phyloP scores from a whole-genome alignment of 805 yeast genomes.

The Hanseniaspora valbyensis region DNA sequence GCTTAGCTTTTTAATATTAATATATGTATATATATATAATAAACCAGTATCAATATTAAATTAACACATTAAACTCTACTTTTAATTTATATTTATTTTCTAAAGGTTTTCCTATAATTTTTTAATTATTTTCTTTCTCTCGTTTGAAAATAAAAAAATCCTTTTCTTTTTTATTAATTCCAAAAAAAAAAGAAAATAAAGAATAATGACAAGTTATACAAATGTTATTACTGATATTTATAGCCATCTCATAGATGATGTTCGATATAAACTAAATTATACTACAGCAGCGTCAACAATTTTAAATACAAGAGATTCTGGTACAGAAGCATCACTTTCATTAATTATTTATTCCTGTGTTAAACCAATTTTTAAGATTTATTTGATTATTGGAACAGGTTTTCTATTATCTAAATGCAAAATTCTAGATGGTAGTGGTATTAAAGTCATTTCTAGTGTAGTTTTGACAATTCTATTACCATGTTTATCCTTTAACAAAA shows the following conservation, averaged over 20 bases:
- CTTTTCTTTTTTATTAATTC: no score
- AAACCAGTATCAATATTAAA: no score
- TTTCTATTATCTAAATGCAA: conserved; percentile 47
- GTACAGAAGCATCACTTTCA: conserved; percentile 4
- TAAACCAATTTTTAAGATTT: conserved; percentile 66
- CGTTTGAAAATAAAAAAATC: no score
- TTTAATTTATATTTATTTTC: no score
- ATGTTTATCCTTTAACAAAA: conserved; percentile 50
- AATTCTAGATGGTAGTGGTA: conserved; percentile 50
- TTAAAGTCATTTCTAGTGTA: conserved; percentile 51
- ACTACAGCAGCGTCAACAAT: neutral
- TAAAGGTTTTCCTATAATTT: no score
- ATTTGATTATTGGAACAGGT: conserved; percentile 60
- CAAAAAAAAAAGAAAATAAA: neutral
- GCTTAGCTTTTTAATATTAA: no score
- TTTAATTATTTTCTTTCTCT: no score
- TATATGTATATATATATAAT: no score
- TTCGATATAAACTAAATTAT: neutral
- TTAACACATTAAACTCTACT: no score
- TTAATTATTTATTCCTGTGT: conserved; percentile 40
- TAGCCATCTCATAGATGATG: conserved; percentile 1
- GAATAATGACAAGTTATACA: neutral
- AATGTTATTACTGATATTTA: neutral
- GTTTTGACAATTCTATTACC: conserved; percentile 56
- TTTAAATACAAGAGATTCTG: conserved; percentile 1